A percentile compares a stretch with the other conserved stretches of the same genome.
phyloP scores from a whole-genome alignment of 202 grass and related monocot species.

The Hordeum pubiflorum region DNA sequence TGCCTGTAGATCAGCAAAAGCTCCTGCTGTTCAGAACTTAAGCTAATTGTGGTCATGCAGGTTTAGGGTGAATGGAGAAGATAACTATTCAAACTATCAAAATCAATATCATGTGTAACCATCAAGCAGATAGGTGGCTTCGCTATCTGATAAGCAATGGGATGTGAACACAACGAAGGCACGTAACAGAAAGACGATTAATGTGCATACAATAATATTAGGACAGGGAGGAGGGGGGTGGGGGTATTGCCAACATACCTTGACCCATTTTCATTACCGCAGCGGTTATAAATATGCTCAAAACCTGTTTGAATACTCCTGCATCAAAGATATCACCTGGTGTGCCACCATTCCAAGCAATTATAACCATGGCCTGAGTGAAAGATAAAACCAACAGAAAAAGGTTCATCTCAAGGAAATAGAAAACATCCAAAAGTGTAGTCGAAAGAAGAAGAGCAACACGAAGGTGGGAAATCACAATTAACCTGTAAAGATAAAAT shows the following conservation, averaged over 20 bases:
- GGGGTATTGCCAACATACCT: conserved; percentile 34
- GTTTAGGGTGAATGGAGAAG: neutral
- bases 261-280: conserved; percentile 71
- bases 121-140: neutral
- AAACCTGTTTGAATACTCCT: conserved; percentile 76
- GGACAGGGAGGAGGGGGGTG: neutral
- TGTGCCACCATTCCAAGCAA: conserved; percentile 92
- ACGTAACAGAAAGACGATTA: neutral
- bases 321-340: conserved; percentile 68
- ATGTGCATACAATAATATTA: neutral
- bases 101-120: neutral
- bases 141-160: neutral
- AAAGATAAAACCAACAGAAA: neutral
- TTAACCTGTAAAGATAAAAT: conserved; percentile 81
- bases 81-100: neutral
- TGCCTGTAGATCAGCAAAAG: neutral
- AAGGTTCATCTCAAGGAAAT: neutral
- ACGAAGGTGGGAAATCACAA: conserved; percentile 10
- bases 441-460: neutral
- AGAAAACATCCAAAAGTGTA: conserved; percentile 1
- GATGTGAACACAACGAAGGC: neutral
- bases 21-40: neutral
- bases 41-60: neutral
- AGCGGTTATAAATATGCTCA: conserved; percentile 93
- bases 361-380: conserved; percentile 75